Conservation (phyloP, 129 eudicot genomes). For the Artemisia argyi region DNA sequence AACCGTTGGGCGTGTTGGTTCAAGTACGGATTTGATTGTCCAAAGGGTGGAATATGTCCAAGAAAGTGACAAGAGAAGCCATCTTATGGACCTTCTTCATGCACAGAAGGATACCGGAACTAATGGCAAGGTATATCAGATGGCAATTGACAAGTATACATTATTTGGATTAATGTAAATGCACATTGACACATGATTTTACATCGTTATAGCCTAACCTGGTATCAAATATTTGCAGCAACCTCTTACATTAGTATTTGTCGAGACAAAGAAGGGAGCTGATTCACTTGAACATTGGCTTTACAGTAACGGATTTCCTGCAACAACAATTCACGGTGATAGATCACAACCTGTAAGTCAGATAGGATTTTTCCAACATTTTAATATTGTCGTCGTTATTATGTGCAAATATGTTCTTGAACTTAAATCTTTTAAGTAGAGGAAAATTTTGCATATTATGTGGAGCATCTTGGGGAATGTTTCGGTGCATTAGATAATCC, state of each 20-base stretch:
- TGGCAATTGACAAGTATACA: background rate
- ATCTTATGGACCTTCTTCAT: constrained; percentile 68
- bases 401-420: too few relatives aligned
- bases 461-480: too few relatives aligned
- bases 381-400: too few relatives aligned
- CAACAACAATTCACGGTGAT: constrained; percentile 73
- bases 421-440: too few relatives aligned
- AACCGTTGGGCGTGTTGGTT: constrained; percentile 45
- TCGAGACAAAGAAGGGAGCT: constrained; percentile 77
- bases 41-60: constrained; percentile 74
- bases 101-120: constrained; percentile 43
- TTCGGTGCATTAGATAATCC: too few relatives aligned
- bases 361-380: background rate
- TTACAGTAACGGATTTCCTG: constrained; percentile 60
- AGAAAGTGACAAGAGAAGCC: constrained; percentile 71
- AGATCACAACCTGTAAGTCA: constrained; percentile 60
- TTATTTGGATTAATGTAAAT: background rate
- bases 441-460: too few relatives aligned
- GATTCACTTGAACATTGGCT: constrained; percentile 74
- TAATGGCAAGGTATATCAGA: constrained; percentile 48
- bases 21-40: constrained; percentile 51
- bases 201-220: background rate
- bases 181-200: background rate
- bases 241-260: constrained; percentile 73
- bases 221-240: constrained; percentile 41